These are phyloP conservation scores for Plasmodium malariae DNA, from an alignment of 169 alveolate genomes.

Conservation along the genomic window DNA sequence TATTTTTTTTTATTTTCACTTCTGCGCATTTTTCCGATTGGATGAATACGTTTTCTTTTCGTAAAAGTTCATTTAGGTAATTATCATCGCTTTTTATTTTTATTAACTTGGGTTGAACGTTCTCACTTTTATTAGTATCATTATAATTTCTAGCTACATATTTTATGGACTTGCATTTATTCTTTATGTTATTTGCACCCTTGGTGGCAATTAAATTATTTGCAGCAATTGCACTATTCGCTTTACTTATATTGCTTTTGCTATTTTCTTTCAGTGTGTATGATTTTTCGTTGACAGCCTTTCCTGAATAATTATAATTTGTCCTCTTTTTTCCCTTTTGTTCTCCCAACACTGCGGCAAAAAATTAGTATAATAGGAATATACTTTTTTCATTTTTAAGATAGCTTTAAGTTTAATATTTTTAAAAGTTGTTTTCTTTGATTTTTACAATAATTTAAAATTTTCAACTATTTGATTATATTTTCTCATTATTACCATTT, in stretches of 20 bases:
- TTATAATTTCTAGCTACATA: neutral
- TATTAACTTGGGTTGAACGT: neutral
- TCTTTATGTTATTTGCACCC: neutral
- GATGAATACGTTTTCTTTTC: constrained; percentile 21
- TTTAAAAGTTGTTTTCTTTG: no score
- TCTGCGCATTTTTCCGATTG: constrained; percentile 24
- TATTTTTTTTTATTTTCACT: neutral
- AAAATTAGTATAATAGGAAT: no score
- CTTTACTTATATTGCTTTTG: neutral
- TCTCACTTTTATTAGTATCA: neutral
- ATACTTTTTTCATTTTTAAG: no score
- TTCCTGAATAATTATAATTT: no score
- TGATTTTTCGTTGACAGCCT: no score
- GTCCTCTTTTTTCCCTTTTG: no score
- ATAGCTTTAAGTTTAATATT: no score
- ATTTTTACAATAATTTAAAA: no score
- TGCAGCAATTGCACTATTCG: no score
- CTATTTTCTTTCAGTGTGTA: no score
- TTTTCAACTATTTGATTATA: no score
- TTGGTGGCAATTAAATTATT: neutral
- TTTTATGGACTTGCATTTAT: constrained; percentile 1
- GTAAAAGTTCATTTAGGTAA: constrained; percentile 38
- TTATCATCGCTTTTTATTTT: constrained; percentile 53
- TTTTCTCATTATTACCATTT: neutral
- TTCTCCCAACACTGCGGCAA: no score